Evolutionary conservation across 768 basidiomycete genomes (phyloP).

Genomic region (Leccinum incarnatum): DNA sequence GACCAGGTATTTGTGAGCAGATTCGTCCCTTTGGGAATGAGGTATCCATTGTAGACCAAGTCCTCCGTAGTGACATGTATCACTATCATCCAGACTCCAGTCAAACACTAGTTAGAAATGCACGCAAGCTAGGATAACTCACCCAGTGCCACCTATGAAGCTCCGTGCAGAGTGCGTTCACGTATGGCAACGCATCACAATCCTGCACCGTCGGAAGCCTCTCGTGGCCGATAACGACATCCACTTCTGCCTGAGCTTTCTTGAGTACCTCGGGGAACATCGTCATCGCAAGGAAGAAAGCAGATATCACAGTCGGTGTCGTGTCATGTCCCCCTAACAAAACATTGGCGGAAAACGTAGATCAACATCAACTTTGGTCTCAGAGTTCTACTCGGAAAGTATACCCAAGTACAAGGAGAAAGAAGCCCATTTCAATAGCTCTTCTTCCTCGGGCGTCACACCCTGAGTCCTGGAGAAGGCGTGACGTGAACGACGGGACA

Average conservation of each 20-base stretch:
- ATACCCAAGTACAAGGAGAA: constrained; percentile 19
- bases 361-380: background rate
- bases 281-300: constrained; percentile 22
- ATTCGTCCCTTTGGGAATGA: constrained; percentile 19
- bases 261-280: constrained; percentile 4
- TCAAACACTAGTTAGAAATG: background rate
- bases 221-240: constrained; percentile 6
- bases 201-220: constrained; percentile 15
- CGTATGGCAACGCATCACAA: constrained; percentile 14
- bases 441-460: constrained; percentile 8
- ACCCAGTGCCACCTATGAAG: constrained; percentile 13
- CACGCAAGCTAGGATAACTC: background rate
- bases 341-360: background rate
- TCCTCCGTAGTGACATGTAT: constrained; percentile 15
- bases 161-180: constrained; percentile 17
- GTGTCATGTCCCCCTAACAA: constrained; percentile 27
- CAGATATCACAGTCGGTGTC: constrained; percentile 7
- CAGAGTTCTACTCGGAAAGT: background rate
- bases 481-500: constrained; percentile 13
- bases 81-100: background rate
- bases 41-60: constrained; percentile 15
- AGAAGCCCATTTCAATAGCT: constrained; percentile 14
- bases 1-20: constrained; percentile 12
- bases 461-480: background rate
- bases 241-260: constrained; percentile 15